These are phyloP conservation scores for Talaromyces islandicus DNA, from an alignment of 2,329 filamentous ascomycete genomes.

Conservation along the genomic window DNA sequence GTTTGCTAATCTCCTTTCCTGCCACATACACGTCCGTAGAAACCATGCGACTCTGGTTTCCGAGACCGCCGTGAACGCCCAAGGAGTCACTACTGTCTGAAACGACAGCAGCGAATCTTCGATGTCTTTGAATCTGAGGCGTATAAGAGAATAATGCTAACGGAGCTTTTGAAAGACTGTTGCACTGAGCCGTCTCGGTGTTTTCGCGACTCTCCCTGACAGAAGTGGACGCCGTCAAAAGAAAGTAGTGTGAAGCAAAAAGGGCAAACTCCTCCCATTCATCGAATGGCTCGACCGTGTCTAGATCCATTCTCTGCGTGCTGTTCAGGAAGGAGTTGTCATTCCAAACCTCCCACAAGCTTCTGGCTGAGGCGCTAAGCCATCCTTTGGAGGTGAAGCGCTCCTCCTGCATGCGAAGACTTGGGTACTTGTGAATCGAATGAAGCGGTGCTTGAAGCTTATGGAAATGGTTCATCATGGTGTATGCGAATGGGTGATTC, in stretches of 20 bases:
- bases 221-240: slow-evolving; percentile 58
- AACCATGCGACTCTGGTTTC: slow-evolving; percentile 42
- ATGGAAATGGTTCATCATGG: slow-evolving; percentile 77
- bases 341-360: slow-evolving; percentile 79
- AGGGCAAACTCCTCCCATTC: slow-evolving; percentile 94
- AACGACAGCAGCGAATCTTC: slow-evolving; percentile 58
- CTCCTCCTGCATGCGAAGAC: slow-evolving; percentile 56
- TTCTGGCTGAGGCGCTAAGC: slow-evolving; percentile 55
- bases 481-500: slow-evolving; percentile 75
- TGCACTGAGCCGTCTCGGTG: not conserved
- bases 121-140: slow-evolving; percentile 36
- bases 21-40: slow-evolving; percentile 43
- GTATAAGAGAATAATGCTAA: not conserved
- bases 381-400: slow-evolving; percentile 69
- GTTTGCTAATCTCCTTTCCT: slow-evolving; percentile 41
- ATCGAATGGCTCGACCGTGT: slow-evolving; percentile 77
- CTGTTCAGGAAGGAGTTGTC: slow-evolving; percentile 59
- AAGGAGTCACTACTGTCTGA: slow-evolving; percentile 25
- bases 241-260: slow-evolving; percentile 77
- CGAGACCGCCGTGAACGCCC: slow-evolving; percentile 37
- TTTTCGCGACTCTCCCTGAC: not conserved
- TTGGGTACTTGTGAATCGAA: slow-evolving; percentile 65
- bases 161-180: not conserved
- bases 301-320: slow-evolving; percentile 56
- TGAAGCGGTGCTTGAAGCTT: slow-evolving; percentile 75